phyloP scores from a whole-genome alignment of 2,329 filamentous ascomycete genomes.

The Venturia asperata region DNA sequence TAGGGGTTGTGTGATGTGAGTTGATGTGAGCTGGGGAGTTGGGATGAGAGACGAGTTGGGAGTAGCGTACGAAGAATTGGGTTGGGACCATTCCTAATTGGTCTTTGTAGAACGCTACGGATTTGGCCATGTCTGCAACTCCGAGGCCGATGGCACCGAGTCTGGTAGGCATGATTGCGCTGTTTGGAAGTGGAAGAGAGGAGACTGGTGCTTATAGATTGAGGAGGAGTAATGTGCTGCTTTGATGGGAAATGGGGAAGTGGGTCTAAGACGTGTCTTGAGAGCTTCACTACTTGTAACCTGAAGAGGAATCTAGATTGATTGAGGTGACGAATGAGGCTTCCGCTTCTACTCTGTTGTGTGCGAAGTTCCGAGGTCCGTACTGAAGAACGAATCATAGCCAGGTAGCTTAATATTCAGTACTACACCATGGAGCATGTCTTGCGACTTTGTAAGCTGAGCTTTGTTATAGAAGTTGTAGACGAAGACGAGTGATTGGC shows the following conservation, averaged over 20 bases:
- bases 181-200: background rate
- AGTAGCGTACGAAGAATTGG: conserved; percentile 9
- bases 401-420: background rate
- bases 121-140: conserved; percentile 11
- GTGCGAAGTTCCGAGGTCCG: background rate
- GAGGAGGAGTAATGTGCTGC: background rate
- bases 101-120: conserved; percentile 12
- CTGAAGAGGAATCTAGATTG: background rate
- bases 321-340: background rate
- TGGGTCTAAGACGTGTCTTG: background rate
- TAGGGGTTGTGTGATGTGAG: background rate
- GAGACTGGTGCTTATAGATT: background rate
- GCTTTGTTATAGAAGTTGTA: background rate
- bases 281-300: background rate
- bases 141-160: conserved; percentile 13
- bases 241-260: background rate
- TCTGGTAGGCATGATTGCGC: conserved; percentile 8
- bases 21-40: background rate
- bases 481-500: background rate
- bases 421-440: background rate
- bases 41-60: background rate
- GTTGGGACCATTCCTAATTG: conserved; percentile 2
- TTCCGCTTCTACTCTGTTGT: background rate
- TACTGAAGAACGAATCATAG: background rate
- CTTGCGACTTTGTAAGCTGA: background rate